Base-by-base conservation (phyloP, 108 stramenopile genomes). In the Nannochloropsis gaditana region DNA sequence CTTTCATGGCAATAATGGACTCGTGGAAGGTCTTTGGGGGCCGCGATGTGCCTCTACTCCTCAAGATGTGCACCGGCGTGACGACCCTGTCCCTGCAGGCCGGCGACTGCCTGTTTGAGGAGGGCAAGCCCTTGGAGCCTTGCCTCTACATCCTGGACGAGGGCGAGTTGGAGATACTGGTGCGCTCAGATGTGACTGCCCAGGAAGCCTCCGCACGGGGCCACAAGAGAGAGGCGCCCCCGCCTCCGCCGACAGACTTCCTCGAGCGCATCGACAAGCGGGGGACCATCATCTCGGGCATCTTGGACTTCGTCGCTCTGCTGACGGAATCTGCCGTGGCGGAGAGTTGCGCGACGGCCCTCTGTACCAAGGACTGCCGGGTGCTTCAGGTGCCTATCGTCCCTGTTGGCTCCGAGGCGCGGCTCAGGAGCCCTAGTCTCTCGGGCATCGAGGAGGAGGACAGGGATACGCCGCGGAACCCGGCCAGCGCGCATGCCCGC, bases 261-360 rank as follows among this genome's bases (percentile, higher is more conserved):
- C 59, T 73, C 59, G 59, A 73, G 59, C 59, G 59, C 19, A 73
- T 73, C 59, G 59, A 73, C 59, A 15, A 73, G 59, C 19, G n/a
- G 59, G 59, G 59, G 19, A 73, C 59, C 6, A 73, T 73, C 2
- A 73, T 73, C n/a, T 73, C 59, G n/a, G 59, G 59, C n/a, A 73
- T 73, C 59, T 73, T 73, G 59, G 59, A 73, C 8, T 73, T 73
- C n/a, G 59, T 73, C 6, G 59, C 59, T 3, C 59, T 73, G 4
- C 8, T 73, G 59, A 73, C 59, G 59, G 59, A 73, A 2, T 73
- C 59, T n/a, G 2, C 59, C n/a, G 59, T 73, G 59, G 59, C 59
- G 59, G 59, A 73, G 59, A n/a, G n/a, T n/a, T 73, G 59, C n/a
- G 59, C 59, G n/a, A n/a, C 59, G n/a, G 59, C 59, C 19, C 59